Evolutionary conservation across 495 filamentous ascomycete species (phyloP).

Genomic region (Aspergillus nidulans): DNA sequence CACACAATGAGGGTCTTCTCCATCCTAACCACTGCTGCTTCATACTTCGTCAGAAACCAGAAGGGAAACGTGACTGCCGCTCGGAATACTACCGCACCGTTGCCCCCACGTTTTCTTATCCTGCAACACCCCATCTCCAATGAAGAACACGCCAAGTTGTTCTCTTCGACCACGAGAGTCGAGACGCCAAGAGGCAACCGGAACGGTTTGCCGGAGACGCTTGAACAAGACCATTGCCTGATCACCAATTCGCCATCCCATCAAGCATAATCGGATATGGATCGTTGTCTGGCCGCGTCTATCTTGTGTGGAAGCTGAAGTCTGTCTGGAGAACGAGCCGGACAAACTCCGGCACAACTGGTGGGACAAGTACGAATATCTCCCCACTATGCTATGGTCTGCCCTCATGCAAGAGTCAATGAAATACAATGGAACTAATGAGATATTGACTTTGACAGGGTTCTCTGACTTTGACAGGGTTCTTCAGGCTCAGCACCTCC

Average conservation of each 20-base stretch:
- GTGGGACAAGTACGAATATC: background rate
- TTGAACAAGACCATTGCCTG: too few relatives aligned
- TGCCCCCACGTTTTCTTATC: constrained; percentile 11
- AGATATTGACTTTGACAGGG: background rate
- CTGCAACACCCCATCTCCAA: background rate
- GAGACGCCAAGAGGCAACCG: background rate
- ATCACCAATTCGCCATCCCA: background rate
- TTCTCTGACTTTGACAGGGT: too few relatives aligned
- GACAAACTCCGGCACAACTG: background rate
- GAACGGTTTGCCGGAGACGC: background rate
- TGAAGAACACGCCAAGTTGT: background rate
- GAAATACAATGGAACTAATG: background rate
- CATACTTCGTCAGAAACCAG: background rate
- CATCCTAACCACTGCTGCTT: background rate
- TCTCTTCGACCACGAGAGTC: background rate
- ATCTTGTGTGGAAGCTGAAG: background rate
- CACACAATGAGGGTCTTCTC: constrained; percentile 9
- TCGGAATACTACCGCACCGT: background rate
- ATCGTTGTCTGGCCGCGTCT: background rate
- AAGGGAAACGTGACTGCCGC: background rate
- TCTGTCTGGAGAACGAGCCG: background rate
- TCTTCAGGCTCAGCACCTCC: background rate
- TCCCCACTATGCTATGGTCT: too few relatives aligned
- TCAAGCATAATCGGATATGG: background rate
- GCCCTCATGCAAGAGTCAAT: too few relatives aligned